Conservation (phyloP, 2,329 filamentous ascomycete genomes). For the Diplodia intermedia region DNA sequence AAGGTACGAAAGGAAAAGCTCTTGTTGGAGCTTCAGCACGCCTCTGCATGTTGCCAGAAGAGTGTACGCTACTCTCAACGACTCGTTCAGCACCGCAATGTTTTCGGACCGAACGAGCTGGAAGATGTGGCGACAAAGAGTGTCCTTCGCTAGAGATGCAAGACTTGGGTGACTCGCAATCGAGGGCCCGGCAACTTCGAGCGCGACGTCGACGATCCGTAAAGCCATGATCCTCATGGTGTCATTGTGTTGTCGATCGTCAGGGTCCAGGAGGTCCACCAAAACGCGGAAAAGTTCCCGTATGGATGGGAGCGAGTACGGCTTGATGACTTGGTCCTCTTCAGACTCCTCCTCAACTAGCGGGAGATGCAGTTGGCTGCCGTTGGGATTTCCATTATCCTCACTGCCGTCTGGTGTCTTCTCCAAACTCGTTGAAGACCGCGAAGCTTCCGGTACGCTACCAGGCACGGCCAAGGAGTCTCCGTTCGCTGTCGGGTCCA, state of each 20-base stretch:
- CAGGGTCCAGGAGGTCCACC: constrained; percentile 90
- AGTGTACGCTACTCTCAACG: constrained; percentile 88
- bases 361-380: constrained; percentile 54
- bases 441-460: constrained; percentile 46
- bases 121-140: constrained; percentile 91
- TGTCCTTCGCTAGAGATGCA: constrained; percentile 87
- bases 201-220: constrained; percentile 93
- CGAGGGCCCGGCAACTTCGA: constrained; percentile 94
- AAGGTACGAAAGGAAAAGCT: constrained; percentile 92
- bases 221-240: constrained; percentile 97
- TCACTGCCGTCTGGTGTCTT: constrained; percentile 47
- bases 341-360: constrained; percentile 50
- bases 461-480: constrained; percentile 55
- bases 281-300: constrained; percentile 92
- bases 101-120: constrained; percentile 96
- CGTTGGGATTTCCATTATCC: constrained; percentile 48
- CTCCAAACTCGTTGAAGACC: constrained; percentile 44
- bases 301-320: constrained; percentile 94
- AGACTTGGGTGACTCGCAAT: constrained; percentile 91
- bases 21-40: constrained; percentile 93
- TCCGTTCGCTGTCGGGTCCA: constrained; percentile 78
- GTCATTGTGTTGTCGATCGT: constrained; percentile 91
- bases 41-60: constrained; percentile 87
- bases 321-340: constrained; percentile 68
- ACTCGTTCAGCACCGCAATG: constrained; percentile 92